Base-by-base conservation (phyloP, 202 grass and related monocot species). In the Miscanthus sacchariflorus region DNA sequence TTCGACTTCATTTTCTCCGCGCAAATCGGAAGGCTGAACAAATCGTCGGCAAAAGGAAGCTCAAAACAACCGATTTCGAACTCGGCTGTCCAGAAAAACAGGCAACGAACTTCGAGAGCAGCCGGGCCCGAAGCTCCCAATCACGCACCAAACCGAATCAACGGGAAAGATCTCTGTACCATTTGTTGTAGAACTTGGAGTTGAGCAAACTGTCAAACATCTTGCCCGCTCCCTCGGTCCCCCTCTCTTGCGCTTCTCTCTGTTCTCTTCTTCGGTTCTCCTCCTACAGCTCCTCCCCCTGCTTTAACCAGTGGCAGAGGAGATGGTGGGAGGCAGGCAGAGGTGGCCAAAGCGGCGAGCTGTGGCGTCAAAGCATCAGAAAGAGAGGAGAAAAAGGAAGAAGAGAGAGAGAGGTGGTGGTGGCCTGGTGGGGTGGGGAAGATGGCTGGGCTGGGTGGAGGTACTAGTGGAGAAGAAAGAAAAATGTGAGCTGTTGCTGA, bases 161-260 rank as follows among this genome's bases (percentile, higher is more conserved):
- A 81, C n/a, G 15, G 58, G 61, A 42, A 76, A 28, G 9, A 74
- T 58, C 68, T 18, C 3, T 3, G 40, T 88, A 99, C 97, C 97
- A 99, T 88, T 93, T 97, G 85, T 91, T 99, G 84, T 88, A 88
- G 82, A 99, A 99, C 87, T 99, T 99, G 78, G 93, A 90, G 81
- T 92, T 89, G 27, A 99, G 90, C 74, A 99, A 44, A 82, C 83
- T 72, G 28, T 90, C 91, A 39, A 99, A 90, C 97, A 99, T 99
- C 85, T 89, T 89, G 33, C 69, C 36, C 68, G 58, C 81, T 36
- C 48, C 27, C 68, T 56, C 50, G 72, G 38, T 78, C 87, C 72
- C 75, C 24, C 23, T 19, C 61, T 59, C 74, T 30, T 23, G 33
- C 19, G 46, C 80, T 84, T 72, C 39, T 78, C 45, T 18, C 11